phyloP scores from a whole-genome alignment of 2,329 filamentous ascomycete species.

The Aspergillus sp. region DNA sequence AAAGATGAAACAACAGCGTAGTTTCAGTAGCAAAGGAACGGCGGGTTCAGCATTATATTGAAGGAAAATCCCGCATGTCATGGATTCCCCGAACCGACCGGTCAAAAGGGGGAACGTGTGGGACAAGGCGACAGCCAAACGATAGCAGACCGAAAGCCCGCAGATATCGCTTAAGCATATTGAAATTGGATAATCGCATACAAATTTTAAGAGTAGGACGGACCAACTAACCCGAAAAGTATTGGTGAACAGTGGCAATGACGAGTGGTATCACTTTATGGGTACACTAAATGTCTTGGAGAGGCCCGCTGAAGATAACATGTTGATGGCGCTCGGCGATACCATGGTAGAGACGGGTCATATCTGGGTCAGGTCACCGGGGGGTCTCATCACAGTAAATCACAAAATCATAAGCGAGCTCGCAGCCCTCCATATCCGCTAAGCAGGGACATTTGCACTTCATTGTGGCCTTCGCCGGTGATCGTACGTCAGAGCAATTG shows the following conservation, averaged over 20 bases:
- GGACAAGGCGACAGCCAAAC: slow-evolving; percentile 4
- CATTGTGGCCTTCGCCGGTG: too few species aligned
- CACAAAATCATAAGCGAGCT: not conserved
- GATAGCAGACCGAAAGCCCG: not conserved
- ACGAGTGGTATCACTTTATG: not conserved
- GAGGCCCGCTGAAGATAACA: not conserved
- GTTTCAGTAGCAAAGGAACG: not conserved
- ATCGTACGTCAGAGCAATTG: not conserved
- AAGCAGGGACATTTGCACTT: too few species aligned
- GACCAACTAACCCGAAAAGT: not conserved
- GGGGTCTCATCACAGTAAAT: not conserved
- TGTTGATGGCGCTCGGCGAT: not conserved
- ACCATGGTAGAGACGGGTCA: not conserved
- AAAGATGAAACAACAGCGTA: slow-evolving; percentile 4
- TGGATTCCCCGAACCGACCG: not conserved
- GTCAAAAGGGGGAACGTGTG: slow-evolving; percentile 8
- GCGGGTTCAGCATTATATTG: slow-evolving; percentile 6
- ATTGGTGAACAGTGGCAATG: not conserved
- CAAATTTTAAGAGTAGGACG: not conserved
- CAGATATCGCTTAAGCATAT: not conserved
- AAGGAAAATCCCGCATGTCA: not conserved
- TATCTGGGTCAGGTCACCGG: not conserved
- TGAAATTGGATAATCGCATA: not conserved
- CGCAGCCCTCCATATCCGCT: too few species aligned
- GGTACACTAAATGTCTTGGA: not conserved